These are phyloP conservation scores for Cyclotella distinguenda DNA, from an alignment of 108 stramenopile genomes.

Conservation along the genomic window DNA sequence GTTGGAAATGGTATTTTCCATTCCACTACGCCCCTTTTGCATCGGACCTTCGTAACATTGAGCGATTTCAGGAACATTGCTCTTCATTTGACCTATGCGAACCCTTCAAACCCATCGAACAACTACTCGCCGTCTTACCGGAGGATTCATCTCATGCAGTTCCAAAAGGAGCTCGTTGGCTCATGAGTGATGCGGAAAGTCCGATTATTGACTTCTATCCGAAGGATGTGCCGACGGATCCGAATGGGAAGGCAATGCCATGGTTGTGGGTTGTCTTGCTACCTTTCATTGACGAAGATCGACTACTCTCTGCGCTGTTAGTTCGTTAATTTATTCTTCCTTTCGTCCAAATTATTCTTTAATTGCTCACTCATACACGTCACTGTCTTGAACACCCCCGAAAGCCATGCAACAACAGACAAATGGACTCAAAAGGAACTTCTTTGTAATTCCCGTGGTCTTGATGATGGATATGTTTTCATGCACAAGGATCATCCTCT, in stretches of 20 bases:
- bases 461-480: conserved; percentile 87
- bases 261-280: conserved; percentile 98
- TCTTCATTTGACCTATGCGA: conserved; percentile 75
- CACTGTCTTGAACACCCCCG: not conserved
- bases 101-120: conserved; percentile 96
- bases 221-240: conserved; percentile 91
- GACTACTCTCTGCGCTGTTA: conserved; percentile 81
- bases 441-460: conserved; percentile 75
- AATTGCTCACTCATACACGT: not conserved
- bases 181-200: conserved; percentile 89
- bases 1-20: conserved; percentile 99
- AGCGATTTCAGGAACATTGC: conserved; percentile 77
- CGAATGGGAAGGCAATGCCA: conserved; percentile 98
- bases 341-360: conserved; percentile 3
- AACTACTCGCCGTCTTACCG: conserved; percentile 97
- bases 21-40: conserved; percentile 99
- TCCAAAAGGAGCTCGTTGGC: conserved; percentile 86
- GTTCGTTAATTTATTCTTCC: conserved; percentile 10
- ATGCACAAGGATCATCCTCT: conserved; percentile 68
- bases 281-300: conserved; percentile 97
- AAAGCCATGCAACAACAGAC: conserved; percentile 73
- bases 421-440: conserved; percentile 84
- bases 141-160: conserved; percentile 93
- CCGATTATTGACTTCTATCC: conserved; percentile 98
- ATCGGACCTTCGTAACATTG: conserved; percentile 94